Base-by-base conservation (phyloP, 202 grass and related monocot genomes). In the Saccharum hybrid region DNA sequence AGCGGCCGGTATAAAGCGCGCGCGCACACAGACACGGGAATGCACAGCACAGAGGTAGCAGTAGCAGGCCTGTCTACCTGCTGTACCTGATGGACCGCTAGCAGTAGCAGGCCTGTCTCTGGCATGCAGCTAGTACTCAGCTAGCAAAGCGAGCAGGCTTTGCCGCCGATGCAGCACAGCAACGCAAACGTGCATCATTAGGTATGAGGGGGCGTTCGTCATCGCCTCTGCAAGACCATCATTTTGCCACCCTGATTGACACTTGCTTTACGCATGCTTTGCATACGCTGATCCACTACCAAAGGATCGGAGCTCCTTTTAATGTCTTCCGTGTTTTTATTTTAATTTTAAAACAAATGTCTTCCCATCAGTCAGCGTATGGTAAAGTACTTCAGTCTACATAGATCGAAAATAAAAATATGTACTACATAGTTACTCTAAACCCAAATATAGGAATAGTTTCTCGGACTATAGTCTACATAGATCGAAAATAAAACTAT, bases 81-180 rank as follows among this genome's bases (percentile, higher is more conserved):
- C 18, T 19, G 51, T 54, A 57, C 52, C 52, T 57, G 52, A 21
- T 57, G 52, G 18, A 57, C 52, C 52, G 51, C 51, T 19, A 54
- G 16, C 48, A 52, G 2, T 2, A 19, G 51, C 16, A n/a, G 51
- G 18, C 51, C 51, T 54, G 6, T 18, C 49, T 9, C 52, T n/a
- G 52, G 18, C 18, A 56, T 7, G 18, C 52, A 54, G 18, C 54
- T 57, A 21, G 19, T 56, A 10, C 0, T n/a, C 42, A 19, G 19
- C 56, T 60, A 69, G 41, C 71, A 73, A 76, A 77, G 73, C 71
- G 16, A 34, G 48, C 23, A 45, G 68, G 36, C 63, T 84, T 77
- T 69, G 63, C 37, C 37, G 52, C 33, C 33, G 31, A 14, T 28
- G 56, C 57, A 75, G 70, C 39, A 59, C 19, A 22, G 56, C 56